A percentile compares a stretch with the other conserved stretches of the same genome.
Conservation (phyloP, 1,284 basidiomycete genomes). For the Exobasidium rhododendri region DNA sequence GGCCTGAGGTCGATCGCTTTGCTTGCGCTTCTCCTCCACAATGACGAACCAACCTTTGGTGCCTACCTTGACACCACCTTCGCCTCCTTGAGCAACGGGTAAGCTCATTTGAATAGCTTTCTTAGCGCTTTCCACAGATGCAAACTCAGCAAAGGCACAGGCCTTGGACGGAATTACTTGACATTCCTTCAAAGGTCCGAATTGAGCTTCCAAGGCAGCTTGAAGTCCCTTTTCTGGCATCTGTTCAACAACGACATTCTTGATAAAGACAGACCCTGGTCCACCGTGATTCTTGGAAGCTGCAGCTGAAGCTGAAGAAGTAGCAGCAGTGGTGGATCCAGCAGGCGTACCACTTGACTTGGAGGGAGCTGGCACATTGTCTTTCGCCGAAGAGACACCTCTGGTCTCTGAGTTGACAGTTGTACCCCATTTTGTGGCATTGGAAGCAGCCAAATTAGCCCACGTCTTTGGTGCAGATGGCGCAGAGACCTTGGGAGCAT, state of each 20-base stretch:
- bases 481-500: slow-evolving; percentile 52
- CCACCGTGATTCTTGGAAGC: neutral
- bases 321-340: slow-evolving; percentile 3
- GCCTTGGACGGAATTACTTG: slow-evolving; percentile 84
- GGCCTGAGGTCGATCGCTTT: slow-evolving; percentile 66
- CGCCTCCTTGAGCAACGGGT: slow-evolving; percentile 68
- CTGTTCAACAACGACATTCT: slow-evolving; percentile 70
- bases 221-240: slow-evolving; percentile 57
- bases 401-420: slow-evolving; percentile 41
- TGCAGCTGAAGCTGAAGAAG: neutral
- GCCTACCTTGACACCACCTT: slow-evolving; percentile 79
- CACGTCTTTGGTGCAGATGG: slow-evolving; percentile 52
- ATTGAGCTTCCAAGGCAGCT: slow-evolving; percentile 65
- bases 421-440: slow-evolving; percentile 46
- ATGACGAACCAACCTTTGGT: slow-evolving; percentile 63
- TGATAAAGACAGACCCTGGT: slow-evolving; percentile 43
- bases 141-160: slow-evolving; percentile 92
- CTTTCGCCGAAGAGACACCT: slow-evolving; percentile 53
- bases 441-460: slow-evolving; percentile 51
- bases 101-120: slow-evolving; percentile 77
- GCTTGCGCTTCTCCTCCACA: slow-evolving; percentile 85
- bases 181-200: slow-evolving; percentile 81
- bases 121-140: slow-evolving; percentile 71
- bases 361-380: slow-evolving; percentile 41
- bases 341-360: slow-evolving; percentile 15